phyloP scores from a whole-genome alignment of 176 grass and related monocot species.

The Tillandsia fasciculata region DNA sequence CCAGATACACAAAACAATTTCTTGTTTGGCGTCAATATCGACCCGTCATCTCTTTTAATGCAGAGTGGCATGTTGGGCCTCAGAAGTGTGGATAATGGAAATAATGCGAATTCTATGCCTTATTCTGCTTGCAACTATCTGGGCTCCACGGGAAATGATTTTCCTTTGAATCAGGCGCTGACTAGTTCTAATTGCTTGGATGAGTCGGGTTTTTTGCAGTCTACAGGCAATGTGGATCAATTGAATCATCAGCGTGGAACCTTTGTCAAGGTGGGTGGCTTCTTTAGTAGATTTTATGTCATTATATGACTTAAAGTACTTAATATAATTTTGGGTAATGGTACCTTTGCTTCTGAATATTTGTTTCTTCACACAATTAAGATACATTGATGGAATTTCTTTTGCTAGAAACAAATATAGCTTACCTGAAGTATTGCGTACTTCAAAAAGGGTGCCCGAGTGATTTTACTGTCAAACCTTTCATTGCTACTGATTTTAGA shows the following conservation, averaged over 20 bases:
- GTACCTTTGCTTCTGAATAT: not conserved
- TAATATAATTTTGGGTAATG: not conserved
- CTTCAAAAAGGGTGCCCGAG: no score
- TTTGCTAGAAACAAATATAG: no score
- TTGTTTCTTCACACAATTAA: no score
- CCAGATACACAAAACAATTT: slow-evolving; percentile 64
- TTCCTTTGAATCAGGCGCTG: slow-evolving; percentile 54
- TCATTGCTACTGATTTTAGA: no score
- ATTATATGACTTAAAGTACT: not conserved
- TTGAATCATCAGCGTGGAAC: slow-evolving; percentile 45
- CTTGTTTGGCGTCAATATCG: slow-evolving; percentile 69
- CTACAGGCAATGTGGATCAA: slow-evolving; percentile 53
- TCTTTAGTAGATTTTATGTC: not conserved
- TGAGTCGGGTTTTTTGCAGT: slow-evolving; percentile 44
- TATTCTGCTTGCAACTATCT: slow-evolving; percentile 81
- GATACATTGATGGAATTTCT: no score
- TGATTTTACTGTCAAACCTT: no score
- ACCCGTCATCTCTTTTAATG: slow-evolving; percentile 58
- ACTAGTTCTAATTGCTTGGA: slow-evolving; percentile 57
- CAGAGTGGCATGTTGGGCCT: slow-evolving; percentile 56
- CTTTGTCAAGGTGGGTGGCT: slow-evolving; percentile 69
- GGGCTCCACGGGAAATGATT: slow-evolving; percentile 61
- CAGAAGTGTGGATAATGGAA: slow-evolving; percentile 28
- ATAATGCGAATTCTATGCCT: slow-evolving; percentile 47
- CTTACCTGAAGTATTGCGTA: no score